Evolutionary conservation across 805 yeast species (phyloP).

Genomic region (Metschnikowia kunwiensis): DNA sequence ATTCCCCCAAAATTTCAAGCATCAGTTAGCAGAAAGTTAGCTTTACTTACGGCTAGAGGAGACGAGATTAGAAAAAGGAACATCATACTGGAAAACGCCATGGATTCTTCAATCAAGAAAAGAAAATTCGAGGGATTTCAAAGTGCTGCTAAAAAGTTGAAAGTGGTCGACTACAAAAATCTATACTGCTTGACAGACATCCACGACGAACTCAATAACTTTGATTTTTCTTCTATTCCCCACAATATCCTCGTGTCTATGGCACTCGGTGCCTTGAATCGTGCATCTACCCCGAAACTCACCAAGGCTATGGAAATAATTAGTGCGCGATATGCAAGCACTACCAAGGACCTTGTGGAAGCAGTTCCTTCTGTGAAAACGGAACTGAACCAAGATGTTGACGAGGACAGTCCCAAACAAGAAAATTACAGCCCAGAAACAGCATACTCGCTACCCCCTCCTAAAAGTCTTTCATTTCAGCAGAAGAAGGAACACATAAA

Average conservation of each 20-base stretch:
- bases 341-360: slow-evolving; percentile 16
- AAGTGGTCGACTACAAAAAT: slow-evolving; percentile 48
- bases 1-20: slow-evolving; percentile 34
- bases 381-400: slow-evolving; percentile 16
- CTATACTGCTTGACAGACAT: slow-evolving; percentile 66
- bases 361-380: slow-evolving; percentile 13
- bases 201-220: slow-evolving; percentile 56
- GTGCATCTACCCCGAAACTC: slow-evolving; percentile 50
- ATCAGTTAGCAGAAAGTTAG: slow-evolving; percentile 28
- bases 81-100: slow-evolving; percentile 26
- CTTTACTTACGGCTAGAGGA: slow-evolving; percentile 33
- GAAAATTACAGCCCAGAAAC: slow-evolving; percentile 38
- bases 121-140: slow-evolving; percentile 43
- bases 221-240: slow-evolving; percentile 70
- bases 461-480: slow-evolving; percentile 47
- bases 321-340: slow-evolving; percentile 58
- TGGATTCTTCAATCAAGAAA: slow-evolving; percentile 33
- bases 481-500: slow-evolving; percentile 58
- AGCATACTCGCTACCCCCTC: slow-evolving; percentile 55
- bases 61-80: slow-evolving; percentile 42
- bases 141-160: slow-evolving; percentile 30
- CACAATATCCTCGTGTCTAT: slow-evolving; percentile 59
- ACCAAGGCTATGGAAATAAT: slow-evolving; percentile 68
- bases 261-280: slow-evolving; percentile 63
- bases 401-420: slow-evolving; percentile 20